phyloP scores from a whole-genome alignment of 345 rosid genomes.

The Mangifera indica region DNA sequence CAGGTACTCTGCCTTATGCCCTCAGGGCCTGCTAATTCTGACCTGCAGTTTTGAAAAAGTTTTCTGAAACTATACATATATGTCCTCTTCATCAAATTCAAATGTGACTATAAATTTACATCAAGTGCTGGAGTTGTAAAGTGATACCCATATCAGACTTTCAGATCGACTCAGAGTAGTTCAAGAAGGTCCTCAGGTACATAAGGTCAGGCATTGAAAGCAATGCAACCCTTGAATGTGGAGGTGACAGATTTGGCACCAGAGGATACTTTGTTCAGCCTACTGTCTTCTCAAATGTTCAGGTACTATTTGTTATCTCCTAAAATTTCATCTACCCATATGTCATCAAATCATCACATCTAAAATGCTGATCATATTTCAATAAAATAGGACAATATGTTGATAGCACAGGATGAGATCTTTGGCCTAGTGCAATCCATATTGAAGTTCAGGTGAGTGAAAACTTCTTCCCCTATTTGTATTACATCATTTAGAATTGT shows the following conservation, averaged over 20 bases:
- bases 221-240: constrained; percentile 86
- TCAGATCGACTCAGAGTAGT: no score
- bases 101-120: no score
- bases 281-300: constrained; percentile 89
- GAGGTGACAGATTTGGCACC: constrained; percentile 73
- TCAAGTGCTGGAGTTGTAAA: no score
- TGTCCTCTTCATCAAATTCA: no score
- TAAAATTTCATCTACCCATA: background rate
- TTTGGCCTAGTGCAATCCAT: constrained; percentile 97
- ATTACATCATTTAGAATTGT: no score
- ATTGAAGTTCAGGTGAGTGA: constrained; percentile 83
- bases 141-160: no score
- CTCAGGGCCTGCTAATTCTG: no score
- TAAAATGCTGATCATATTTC: background rate
- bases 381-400: constrained; percentile 71
- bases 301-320: constrained; percentile 35
- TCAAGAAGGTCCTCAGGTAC: no score
- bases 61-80: no score
- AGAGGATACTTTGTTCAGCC: constrained; percentile 91
- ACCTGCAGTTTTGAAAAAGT: no score
- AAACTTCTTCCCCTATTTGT: background rate
- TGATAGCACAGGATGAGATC: constrained; percentile 90
- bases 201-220: constrained; percentile 71
- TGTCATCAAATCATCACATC: background rate
- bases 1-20: no score